These are phyloP conservation scores for Cercospora zeae-maydis DNA, from an alignment of 2,329 filamentous ascomycete genomes.

Conservation along the genomic window DNA sequence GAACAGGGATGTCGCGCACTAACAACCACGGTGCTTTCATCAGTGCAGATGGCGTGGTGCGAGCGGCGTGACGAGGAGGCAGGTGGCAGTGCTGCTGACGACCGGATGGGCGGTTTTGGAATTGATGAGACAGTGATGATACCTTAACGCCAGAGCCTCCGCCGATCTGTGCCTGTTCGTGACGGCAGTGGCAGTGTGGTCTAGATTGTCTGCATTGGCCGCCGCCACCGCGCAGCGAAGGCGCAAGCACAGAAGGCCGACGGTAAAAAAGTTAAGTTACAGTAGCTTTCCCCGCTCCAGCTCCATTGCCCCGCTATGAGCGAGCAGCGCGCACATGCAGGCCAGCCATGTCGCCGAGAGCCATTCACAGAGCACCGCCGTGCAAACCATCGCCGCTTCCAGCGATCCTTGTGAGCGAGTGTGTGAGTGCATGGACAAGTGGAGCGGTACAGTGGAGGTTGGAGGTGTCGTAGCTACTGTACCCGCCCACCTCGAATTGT, in stretches of 20 bases:
- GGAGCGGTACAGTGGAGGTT: slow-evolving; percentile 22
- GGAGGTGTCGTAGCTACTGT: slow-evolving; percentile 5
- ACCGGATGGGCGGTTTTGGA: not conserved
- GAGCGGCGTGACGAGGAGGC: not conserved
- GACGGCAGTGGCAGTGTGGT: not conserved
- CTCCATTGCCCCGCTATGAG: slow-evolving; percentile 5
- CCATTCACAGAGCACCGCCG: slow-evolving; percentile 11
- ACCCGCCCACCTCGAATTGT: slow-evolving; percentile 15
- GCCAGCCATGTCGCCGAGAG: slow-evolving; percentile 15
- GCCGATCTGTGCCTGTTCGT: slow-evolving; percentile 1
- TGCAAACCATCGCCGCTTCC: slow-evolving; percentile 4
- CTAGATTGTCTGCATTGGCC: slow-evolving; percentile 3
- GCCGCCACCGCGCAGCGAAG: not conserved
- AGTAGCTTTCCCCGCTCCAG: slow-evolving; percentile 4
- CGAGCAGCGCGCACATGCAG: not conserved
- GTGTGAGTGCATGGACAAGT: slow-evolving; percentile 28
- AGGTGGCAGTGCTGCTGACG: not conserved
- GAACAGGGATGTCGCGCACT: slow-evolving; percentile 1
- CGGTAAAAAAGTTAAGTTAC: no score
- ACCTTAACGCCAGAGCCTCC: slow-evolving; percentile 9
- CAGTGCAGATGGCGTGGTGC: not conserved
- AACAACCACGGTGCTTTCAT: not conserved
- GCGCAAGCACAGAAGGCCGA: not conserved
- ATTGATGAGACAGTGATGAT: not conserved
- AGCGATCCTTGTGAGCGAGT: slow-evolving; percentile 26